Percentiles rank a stretch among this genome's conserved stretches.
Evolutionary conservation across 2,329 filamentous ascomycete genomes (phyloP).

Genomic region (Calonectria pseudoturangicola): DNA sequence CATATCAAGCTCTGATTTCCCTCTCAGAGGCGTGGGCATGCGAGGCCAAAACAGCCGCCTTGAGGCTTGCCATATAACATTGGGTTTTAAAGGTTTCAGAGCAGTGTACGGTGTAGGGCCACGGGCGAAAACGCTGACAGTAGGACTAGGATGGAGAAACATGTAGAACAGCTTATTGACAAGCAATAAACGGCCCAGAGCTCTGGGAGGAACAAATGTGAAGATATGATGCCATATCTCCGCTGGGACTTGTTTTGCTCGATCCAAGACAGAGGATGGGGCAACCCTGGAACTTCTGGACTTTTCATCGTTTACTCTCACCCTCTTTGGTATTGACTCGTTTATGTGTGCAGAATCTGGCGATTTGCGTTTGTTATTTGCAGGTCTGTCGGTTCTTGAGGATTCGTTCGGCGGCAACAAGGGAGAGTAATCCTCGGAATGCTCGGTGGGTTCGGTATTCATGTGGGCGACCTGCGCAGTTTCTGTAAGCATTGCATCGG

Average conservation of each 20-base stretch:
- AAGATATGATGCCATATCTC: conserved; percentile 84
- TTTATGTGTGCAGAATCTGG: conserved; percentile 26
- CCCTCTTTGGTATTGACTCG: conserved; percentile 48
- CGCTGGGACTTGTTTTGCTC: conserved; percentile 66
- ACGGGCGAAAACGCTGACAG: conserved; percentile 50
- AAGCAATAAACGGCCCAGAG: conserved; percentile 78
- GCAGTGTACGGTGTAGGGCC: conserved; percentile 49
- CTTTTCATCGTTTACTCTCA: conserved; percentile 45
- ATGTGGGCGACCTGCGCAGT: conserved; percentile 32
- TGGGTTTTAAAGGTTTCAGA: conserved; percentile 68
- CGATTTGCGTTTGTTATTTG: conserved; percentile 50
- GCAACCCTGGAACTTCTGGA: conserved; percentile 36
- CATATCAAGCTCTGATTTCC: conserved; percentile 83
- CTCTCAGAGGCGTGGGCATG: conserved; percentile 81
- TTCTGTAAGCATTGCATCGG: conserved; percentile 41
- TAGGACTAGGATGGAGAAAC: conserved; percentile 72
- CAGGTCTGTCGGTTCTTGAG: conserved; percentile 26
- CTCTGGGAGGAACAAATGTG: conserved; percentile 77
- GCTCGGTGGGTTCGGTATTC: conserved; percentile 41
- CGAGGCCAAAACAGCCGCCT: conserved; percentile 78
- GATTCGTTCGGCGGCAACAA: conserved; percentile 38
- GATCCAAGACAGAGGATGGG: conserved; percentile 41
- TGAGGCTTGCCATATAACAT: conserved; percentile 82
- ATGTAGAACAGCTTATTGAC: conserved; percentile 80
- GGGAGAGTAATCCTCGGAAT: conserved; percentile 41